These are phyloP conservation scores for Sclerotinia trifoliorum DNA, from an alignment of 2,329 filamentous ascomycete species.

Conservation along the genomic window DNA sequence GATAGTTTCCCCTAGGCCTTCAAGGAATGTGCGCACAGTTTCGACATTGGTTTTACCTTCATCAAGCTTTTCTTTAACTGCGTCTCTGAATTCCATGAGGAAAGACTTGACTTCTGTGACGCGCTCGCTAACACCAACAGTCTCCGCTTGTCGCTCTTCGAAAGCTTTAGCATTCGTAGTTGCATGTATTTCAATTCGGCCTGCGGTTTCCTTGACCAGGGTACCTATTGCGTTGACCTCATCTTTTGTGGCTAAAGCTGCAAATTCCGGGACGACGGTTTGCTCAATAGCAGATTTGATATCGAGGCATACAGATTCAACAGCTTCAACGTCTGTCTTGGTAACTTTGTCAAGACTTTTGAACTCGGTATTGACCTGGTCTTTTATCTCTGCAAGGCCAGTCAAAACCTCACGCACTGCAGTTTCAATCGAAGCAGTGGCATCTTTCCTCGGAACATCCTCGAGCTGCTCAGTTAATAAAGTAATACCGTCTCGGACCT, in stretches of 20 bases:
- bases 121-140: conserved; percentile 72
- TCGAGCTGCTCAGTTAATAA: conserved; percentile 67
- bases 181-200: conserved; percentile 64
- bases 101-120: conserved; percentile 76
- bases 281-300: conserved; percentile 77
- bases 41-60: conserved; percentile 73
- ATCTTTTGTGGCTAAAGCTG: conserved; percentile 70
- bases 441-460: conserved; percentile 71
- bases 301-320: conserved; percentile 80
- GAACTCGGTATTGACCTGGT: conserved; percentile 45
- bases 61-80: conserved; percentile 73
- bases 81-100: conserved; percentile 74
- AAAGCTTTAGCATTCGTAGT: conserved; percentile 75
- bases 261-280: conserved; percentile 68
- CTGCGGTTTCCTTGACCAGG: conserved; percentile 71
- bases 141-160: conserved; percentile 81
- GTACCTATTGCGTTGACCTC: conserved; percentile 69
- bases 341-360: conserved; percentile 60
- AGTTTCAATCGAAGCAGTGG: conserved; percentile 72
- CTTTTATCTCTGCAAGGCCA: conserved; percentile 71
- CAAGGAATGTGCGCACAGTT: conserved; percentile 67
- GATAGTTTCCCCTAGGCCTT: conserved; percentile 63
- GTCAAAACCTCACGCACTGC: conserved; percentile 75
- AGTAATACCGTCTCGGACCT: conserved; percentile 71
- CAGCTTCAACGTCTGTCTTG: conserved; percentile 78